Evolutionary conservation across 768 basidiomycete genomes (phyloP), one percentile per base, ranked within the genome.

Genomic region (Lentinula detonsa): DNA sequence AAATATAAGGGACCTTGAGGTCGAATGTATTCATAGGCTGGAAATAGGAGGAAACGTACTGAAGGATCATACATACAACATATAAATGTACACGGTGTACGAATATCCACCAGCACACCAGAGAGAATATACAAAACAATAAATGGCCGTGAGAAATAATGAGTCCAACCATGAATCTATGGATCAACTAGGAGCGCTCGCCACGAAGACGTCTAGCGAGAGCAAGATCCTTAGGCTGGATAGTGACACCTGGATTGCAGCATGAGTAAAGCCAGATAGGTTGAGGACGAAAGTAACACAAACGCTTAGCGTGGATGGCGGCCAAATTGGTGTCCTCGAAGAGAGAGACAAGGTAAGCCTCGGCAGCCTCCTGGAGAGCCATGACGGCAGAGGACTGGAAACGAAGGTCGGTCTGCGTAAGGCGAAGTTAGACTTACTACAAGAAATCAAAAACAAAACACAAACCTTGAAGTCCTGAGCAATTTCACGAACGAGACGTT

Each of bases 351-450:
- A 91, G 88, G 77, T 91, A 91, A 31, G 88, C 90, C 80, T 95
- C 93, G 54, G 91, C 90, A 53, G 92, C 93, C 74, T 95, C 93
- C 78, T 95, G 93, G 62, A 95, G 83, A 51, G 93, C 93, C 85
- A 92, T 91, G 66, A 95, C 91, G 40, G 93, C 93, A 28, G 93
- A 95, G 2, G 92, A 94, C 76, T 96, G 94, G 92, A 95, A 95
- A 69, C 94, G 92, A 65, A 96, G 78, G 73, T 92, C 90, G 66
- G 91, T 92, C 90, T 90, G 65, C 39, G 62, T 57, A 61, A 37
- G 28, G 50, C 16, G 33, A 31, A 5, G n/a, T 39, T n/a, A 33
- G 18, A 23, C 39, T 33, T 39, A 31, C 10, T 10, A 59, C 23
- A 34, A 33, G 0, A 33, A 1, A 51, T 10, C 5, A 50, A 1